Evolutionary conservation across 768 basidiomycete genomes (phyloP).

Genomic region (Russula griseocarnosa): DNA sequence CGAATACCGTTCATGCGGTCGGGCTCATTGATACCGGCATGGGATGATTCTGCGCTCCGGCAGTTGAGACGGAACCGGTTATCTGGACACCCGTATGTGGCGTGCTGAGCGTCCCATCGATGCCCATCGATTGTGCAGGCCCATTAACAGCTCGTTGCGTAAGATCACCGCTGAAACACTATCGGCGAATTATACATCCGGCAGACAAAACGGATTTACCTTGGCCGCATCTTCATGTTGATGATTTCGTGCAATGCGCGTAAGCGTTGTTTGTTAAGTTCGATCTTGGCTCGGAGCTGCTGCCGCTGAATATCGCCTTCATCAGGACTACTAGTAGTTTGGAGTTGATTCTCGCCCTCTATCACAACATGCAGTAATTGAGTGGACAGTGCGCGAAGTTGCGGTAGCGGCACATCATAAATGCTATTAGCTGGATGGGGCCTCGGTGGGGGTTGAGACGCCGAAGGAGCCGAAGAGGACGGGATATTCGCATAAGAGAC

Average conservation of each 20-base stretch:
- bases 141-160: conserved; percentile 1
- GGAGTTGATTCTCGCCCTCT: conserved; percentile 15
- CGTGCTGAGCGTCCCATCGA: not conserved
- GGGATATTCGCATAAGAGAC: not conserved
- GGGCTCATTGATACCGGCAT: not conserved
- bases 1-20: not conserved
- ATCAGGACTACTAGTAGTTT: not conserved
- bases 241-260: conserved; percentile 8
- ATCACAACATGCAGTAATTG: not conserved
- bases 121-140: conserved; percentile 4
- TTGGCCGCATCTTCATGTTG: not conserved
- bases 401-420: not conserved
- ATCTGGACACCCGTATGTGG: not conserved
- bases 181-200: not conserved
- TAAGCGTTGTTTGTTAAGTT: not conserved
- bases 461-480: not conserved
- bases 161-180: conserved; percentile 11
- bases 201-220: not conserved
- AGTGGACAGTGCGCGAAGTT: not conserved
- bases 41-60: conserved; percentile 4
- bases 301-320: conserved; percentile 13
- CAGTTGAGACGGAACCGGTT: not conserved
- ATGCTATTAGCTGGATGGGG: not conserved
- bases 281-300: not conserved
- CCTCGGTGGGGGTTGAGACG: conserved; percentile 1